A percentile compares a stretch with the other conserved stretches of the same genome.
Evolutionary conservation across 306 rosid genomes (phyloP).

Genomic region (Delonix regia): DNA sequence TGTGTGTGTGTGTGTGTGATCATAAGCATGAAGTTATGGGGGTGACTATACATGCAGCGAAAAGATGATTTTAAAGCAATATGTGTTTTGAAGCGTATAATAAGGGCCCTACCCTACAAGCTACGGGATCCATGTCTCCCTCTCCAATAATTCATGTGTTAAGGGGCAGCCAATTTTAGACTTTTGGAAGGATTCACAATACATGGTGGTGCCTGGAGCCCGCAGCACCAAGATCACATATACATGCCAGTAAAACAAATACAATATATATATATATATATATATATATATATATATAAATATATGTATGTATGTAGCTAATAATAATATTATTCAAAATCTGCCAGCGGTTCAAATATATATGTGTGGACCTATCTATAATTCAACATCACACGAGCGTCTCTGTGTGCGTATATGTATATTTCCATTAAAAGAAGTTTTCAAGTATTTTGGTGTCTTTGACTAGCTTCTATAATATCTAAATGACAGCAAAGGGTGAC

Average conservation of each 20-base stretch:
- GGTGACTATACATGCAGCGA: not conserved
- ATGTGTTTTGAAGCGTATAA: not conserved
- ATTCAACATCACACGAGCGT: not conserved
- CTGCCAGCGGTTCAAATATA: constrained; percentile 45
- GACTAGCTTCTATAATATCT: constrained; percentile 14
- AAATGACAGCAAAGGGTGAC: constrained; percentile 15
- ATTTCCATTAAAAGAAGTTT: not conserved
- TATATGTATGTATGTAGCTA: not conserved
- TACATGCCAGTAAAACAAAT: constrained; percentile 45
- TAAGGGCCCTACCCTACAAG: not conserved
- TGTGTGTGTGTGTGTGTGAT: too few species aligned
- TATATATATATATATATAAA: not conserved
- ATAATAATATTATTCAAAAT: constrained; percentile 38
- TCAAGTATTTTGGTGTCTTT: constrained; percentile 16
- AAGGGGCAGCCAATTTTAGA: constrained; percentile 48
- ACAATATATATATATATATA: not conserved
- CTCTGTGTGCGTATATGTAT: not conserved
- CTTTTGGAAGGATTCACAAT: constrained; percentile 59
- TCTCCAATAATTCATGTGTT: constrained; percentile 52
- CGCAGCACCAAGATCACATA: constrained; percentile 31
- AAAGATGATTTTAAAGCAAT: not conserved
- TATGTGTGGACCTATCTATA: not conserved
- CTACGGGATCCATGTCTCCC: constrained; percentile 10
- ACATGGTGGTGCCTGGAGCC: constrained; percentile 48
- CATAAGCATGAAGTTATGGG: constrained; percentile 21